These are phyloP conservation scores for Alliaria petiolata DNA, from an alignment of 345 rosid species.

Conservation along the genomic window DNA sequence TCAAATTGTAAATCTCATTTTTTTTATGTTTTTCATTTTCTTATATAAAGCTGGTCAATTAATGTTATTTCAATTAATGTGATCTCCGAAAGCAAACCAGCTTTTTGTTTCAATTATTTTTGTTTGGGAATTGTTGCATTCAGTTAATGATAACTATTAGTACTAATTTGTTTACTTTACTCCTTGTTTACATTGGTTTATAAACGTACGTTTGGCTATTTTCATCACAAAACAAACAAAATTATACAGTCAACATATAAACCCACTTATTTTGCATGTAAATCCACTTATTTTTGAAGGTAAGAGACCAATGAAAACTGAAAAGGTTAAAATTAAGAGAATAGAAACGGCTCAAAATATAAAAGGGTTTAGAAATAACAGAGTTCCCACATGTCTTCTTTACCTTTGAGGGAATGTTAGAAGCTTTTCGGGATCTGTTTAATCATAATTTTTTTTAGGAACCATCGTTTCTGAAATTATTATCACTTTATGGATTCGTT, in stretches of 20 bases:
- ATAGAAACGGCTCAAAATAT: background rate
- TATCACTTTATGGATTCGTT: background rate
- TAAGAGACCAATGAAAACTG: background rate
- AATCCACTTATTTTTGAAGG: too few species aligned
- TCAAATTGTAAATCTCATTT: background rate
- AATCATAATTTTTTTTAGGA: too few species aligned
- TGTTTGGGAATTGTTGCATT: background rate
- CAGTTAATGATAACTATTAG: background rate
- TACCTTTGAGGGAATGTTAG: slow-evolving; percentile 19
- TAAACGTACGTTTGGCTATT: background rate
- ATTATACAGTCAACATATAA: background rate
- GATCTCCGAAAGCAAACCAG: background rate
- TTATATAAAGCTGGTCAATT: background rate
- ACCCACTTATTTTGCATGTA: background rate
- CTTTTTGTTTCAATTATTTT: too few species aligned
- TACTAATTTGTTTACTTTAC: background rate
- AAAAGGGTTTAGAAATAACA: background rate
- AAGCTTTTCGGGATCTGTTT: too few species aligned
- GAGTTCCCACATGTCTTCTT: slow-evolving; percentile 25
- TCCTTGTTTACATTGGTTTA: background rate
- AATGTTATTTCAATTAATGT: background rate
- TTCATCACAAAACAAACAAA: background rate
- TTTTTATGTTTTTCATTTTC: background rate
- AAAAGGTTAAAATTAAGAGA: background rate
- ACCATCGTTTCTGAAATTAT: background rate